Base-by-base conservation (phyloP, 2,329 filamentous ascomycete genomes). In the Pseudogymnoascus sp. region DNA sequence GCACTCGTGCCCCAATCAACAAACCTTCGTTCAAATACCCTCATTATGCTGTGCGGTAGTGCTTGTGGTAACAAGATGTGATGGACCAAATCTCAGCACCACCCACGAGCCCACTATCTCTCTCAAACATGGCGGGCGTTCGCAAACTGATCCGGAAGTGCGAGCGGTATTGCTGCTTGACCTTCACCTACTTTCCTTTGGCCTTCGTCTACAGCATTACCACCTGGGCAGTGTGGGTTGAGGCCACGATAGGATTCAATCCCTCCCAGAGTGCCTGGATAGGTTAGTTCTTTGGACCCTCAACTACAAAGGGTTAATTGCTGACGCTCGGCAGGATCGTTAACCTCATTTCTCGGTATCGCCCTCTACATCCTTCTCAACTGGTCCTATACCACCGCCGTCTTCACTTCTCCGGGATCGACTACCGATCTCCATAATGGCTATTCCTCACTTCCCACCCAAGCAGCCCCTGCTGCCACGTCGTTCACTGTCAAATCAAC, bases 201-300 rank as follows among this genome's bases (percentile, higher is more conserved):
- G 80, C 80, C 28, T 96, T 98, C 73, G 90, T 98, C 65, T 97
- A 96, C 73, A 84, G 89, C 64, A 77, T 97, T 69, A 93, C 92
- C n/a, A 89, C 89, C 10, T 99, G 95, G 95, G 93, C 92, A 2
- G 85, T 89, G n/a, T 97, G 90, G 83, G 92, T 96, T 7, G 84
- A 93, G 70, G 83, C 90, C 60, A 87, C 81, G 64, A 90, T 96
- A 65, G 90, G 90, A 62, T 80, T 83, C 28, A 78, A 77, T 62
- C 78, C 81, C 19, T 77, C 79, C 5, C 80, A 80, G 65, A 82
- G 79, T 61, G 74, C 75, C 14, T 86, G 83, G 83, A 80, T 84
- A 71, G 85, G 85, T 87, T 78, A 60, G 80, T 72, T 37, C 39
- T 61, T 61, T 14, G 37, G 37, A 14, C 43, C 21, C 21, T 48